Evolutionary conservation across 805 yeast species (phyloP), one percentile per base, ranked within the genome.

Genomic region (Candida qinlingensis): DNA sequence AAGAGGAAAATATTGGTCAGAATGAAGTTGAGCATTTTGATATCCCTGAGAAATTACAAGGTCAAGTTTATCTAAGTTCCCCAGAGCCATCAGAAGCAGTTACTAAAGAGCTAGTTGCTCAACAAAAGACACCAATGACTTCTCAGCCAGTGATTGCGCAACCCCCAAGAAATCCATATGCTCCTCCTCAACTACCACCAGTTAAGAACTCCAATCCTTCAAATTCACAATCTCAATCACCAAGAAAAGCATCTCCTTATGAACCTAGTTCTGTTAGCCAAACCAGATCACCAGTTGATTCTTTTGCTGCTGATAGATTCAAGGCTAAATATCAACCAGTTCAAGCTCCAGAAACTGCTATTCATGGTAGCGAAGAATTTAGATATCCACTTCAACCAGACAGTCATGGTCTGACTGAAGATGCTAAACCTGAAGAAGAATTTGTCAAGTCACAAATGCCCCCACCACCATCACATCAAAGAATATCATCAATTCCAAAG

Each of bases 11-110:
- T 6, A 11, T 33, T 10, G 31, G 44, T 5, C 39, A 30, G 28
- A 7, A 31, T 27, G n/a, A 29, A 28, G 34, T 19, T 13, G 42
- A 13, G 41, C 49, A 41, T 51, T 51, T 49, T 41, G 48, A 48
- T 25, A 50, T 54, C 13, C 55, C 60, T 7, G 49, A 44, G 27
- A 42, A 49, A 3, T 29, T 27, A n/a, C 39, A 46, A 41, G 26
- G 43, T 30, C 30, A 28, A 35, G 31, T 41, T 3, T 33, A 31
- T 7, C 45, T 41, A 26, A 38, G 42, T n/a, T 11, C 38, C 11
- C 13, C 50, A 10, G 39, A 13, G 10, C 8, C 36, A 10, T 6
- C 11, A 34, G 36, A 6, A 10, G 36, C 9, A 37, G 13, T 12
- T 13, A 25, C 10, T 19, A 25, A 37, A 13, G 13, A 12, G 13